Percentiles rank a stretch among this genome's conserved stretches.
phyloP scores from a whole-genome alignment of 225 moss, liverwort and hornwort genomes.

The Sphagnum tenellum region DNA sequence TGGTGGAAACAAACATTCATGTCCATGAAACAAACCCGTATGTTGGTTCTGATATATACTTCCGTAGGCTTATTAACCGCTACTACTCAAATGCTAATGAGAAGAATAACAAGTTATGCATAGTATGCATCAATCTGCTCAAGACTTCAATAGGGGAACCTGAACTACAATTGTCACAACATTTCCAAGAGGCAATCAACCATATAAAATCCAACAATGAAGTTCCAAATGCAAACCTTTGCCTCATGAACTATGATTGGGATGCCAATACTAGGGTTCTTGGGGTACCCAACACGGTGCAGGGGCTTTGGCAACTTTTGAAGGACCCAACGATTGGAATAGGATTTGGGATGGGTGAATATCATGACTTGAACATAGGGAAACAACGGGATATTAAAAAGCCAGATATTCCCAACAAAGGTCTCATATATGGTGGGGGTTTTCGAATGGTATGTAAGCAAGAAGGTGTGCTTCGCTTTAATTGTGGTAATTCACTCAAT shows the following conservation, averaged over 20 bases:
- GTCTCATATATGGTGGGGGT: slow-evolving; percentile 42
- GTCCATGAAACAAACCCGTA: slow-evolving; percentile 76
- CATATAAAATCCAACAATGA: slow-evolving; percentile 66
- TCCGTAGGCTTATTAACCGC: slow-evolving; percentile 52
- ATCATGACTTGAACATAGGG: slow-evolving; percentile 28
- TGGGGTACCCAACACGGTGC: slow-evolving; percentile 81
- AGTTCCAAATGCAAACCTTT: slow-evolving; percentile 63
- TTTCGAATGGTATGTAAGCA: slow-evolving; percentile 51
- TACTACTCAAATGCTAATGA: slow-evolving; percentile 9
- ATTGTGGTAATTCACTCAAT: slow-evolving; percentile 96
- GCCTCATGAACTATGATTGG: slow-evolving; percentile 85
- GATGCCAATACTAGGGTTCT: slow-evolving; percentile 84
- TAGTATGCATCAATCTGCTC: slow-evolving; percentile 83
- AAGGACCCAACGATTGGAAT: slow-evolving; percentile 64
- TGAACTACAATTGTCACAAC: slow-evolving; percentile 59
- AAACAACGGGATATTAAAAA: no score
- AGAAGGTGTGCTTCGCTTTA: slow-evolving; percentile 88
- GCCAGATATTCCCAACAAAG: slow-evolving; percentile 21
- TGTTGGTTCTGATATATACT: slow-evolving; percentile 66
- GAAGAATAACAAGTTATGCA: slow-evolving; percentile 22
- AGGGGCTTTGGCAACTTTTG: slow-evolving; percentile 74
- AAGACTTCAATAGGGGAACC: slow-evolving; percentile 70
- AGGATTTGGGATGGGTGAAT: slow-evolving; percentile 81
- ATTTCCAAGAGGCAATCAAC: slow-evolving; percentile 59
- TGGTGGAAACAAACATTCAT: slow-evolving; percentile 88